Conservation (phyloP, 495 filamentous ascomycete species). For the Viridothelium virens region DNA sequence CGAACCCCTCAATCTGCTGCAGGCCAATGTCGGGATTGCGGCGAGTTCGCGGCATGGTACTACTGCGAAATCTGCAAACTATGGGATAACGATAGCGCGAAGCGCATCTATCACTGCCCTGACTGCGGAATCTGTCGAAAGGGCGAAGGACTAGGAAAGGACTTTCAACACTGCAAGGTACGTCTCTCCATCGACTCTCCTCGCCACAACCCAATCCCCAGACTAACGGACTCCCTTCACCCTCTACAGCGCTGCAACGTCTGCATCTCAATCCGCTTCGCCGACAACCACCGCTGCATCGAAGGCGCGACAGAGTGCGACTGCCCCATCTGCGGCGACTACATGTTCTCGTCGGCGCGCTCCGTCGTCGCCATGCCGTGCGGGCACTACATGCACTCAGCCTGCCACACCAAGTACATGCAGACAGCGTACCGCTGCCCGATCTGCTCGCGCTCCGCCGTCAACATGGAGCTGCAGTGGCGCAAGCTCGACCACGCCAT, state of each 20-base stretch:
- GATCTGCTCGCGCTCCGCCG: slow-evolving; percentile 83
- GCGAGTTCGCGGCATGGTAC: slow-evolving; percentile 73
- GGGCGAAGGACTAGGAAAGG: slow-evolving; percentile 86
- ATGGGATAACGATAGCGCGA: slow-evolving; percentile 88
- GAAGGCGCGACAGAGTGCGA: slow-evolving; percentile 91
- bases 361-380: slow-evolving; percentile 91
- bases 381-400: slow-evolving; percentile 88
- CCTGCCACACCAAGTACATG: slow-evolving; percentile 78
- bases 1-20: slow-evolving; percentile 73
- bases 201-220: not conserved
- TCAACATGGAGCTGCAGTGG: slow-evolving; percentile 97
- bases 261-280: slow-evolving; percentile 77
- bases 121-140: slow-evolving; percentile 95
- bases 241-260: slow-evolving; percentile 42
- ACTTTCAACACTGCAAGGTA: slow-evolving; percentile 97
- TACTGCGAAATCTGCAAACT: slow-evolving; percentile 93
- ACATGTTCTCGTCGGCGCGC: slow-evolving; percentile 89
- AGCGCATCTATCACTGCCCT: slow-evolving; percentile 91
- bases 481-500: slow-evolving; percentile 80
- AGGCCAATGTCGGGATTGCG: slow-evolving; percentile 69
- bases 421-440: slow-evolving; percentile 87
- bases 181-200: slow-evolving; percentile 19
- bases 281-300: slow-evolving; percentile 82
- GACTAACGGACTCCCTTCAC: slow-evolving; percentile 21
- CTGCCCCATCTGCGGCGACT: slow-evolving; percentile 96